These are phyloP conservation scores for Thymus mandschuricus DNA, from an alignment of 257 asterid genomes.

Conservation along the genomic window DNA sequence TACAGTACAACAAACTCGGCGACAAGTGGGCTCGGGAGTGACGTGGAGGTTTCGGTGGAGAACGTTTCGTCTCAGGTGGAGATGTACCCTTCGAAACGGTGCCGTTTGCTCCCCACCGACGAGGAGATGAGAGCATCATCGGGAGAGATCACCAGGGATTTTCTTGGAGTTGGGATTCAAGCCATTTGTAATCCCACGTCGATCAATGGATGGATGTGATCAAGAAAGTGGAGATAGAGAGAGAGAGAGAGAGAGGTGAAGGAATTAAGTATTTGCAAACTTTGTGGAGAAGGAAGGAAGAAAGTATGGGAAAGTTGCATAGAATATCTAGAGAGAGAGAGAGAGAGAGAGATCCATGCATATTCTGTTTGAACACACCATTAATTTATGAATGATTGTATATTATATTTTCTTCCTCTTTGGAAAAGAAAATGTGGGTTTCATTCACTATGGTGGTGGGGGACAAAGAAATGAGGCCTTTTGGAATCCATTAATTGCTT, in stretches of 20 bases:
- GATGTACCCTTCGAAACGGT: slow-evolving; percentile 61
- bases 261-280: slow-evolving; percentile 47
- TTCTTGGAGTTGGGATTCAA: slow-evolving; percentile 89
- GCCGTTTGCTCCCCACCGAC: slow-evolving; percentile 35
- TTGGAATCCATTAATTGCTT: slow-evolving; percentile 62
- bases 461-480: slow-evolving; percentile 51
- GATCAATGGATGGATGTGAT: slow-evolving; percentile 84
- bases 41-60: slow-evolving; percentile 46
- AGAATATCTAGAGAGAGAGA: slow-evolving; percentile 25
- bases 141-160: slow-evolving; percentile 82
- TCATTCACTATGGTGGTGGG: slow-evolving; percentile 52
- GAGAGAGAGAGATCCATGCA: slow-evolving; percentile 61
- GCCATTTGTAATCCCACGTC: slow-evolving; percentile 80
- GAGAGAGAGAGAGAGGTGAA: slow-evolving; percentile 9
- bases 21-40: slow-evolving; percentile 43
- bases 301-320: slow-evolving; percentile 55
- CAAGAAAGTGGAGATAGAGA: slow-evolving; percentile 37
- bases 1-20: slow-evolving; percentile 46
- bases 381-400: slow-evolving; percentile 36
- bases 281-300: slow-evolving; percentile 57
- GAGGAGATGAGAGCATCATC: slow-evolving; percentile 43
- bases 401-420: slow-evolving; percentile 32
- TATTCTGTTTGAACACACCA: slow-evolving; percentile 57
- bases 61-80: slow-evolving; percentile 49
- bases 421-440: slow-evolving; percentile 41